Conservation (phyloP, 78 protist genomes). For the Dictyostelium discoideum region dicty_2.7 NC_007088.5:4222501-4223000, state of each 20-base stretch:
- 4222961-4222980: not conserved
- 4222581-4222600: constrained; percentile 30
- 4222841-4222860: not conserved
- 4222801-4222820: not conserved
- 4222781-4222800: not conserved
- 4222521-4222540: constrained; percentile 43
- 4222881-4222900: not conserved
- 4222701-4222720: constrained; percentile 1
- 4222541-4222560: constrained; percentile 64
- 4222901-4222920: not conserved
- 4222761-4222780: not conserved
- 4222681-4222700: constrained; percentile 42
- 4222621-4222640: constrained; percentile 65
- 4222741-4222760: not conserved
- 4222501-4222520: constrained; percentile 14
- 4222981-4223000: not conserved
- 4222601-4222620: constrained; percentile 72
- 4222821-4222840: not conserved
- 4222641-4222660: constrained; percentile 47
- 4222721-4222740: not conserved
- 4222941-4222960: not conserved
- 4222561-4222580: not conserved
- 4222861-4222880: not conserved
- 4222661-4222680: constrained; percentile 33
- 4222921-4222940: not conserved